Conservation (phyloP, 2,329 filamentous ascomycete species). For the Chaetomiaceae sp. region DNA sequence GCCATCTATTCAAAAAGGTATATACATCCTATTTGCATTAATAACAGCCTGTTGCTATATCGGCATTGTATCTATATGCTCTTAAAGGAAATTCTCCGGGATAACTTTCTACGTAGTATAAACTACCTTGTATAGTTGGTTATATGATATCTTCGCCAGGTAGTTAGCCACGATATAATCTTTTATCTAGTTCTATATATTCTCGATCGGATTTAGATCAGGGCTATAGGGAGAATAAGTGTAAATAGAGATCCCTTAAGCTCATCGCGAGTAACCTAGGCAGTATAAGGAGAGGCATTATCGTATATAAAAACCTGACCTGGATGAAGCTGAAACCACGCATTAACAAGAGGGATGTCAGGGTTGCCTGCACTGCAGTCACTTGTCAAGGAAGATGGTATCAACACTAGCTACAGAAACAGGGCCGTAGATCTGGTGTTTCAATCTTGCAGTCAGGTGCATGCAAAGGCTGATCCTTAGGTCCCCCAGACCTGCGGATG, state of each 20-base stretch:
- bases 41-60: neutral
- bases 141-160: neutral
- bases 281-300: no score
- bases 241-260: neutral
- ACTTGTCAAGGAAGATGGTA: no score
- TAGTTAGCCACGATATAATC: neutral
- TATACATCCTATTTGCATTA: neutral
- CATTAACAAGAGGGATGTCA: slow-evolving; percentile 1
- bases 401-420: no score
- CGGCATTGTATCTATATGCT: neutral
- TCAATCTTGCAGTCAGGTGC: no score
- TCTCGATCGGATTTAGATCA: slow-evolving; percentile 1
- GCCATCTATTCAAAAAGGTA: no score
- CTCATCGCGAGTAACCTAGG: neutral
- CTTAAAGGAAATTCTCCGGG: neutral
- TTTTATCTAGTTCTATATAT: slow-evolving; percentile 1
- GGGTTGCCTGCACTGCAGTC: no score
- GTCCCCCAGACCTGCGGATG: no score
- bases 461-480: no score
- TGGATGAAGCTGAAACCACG: neutral
- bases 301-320: no score
- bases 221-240: neutral
- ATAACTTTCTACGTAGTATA: neutral
- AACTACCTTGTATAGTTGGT: neutral
- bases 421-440: no score